These are phyloP conservation scores for Ophiognomonia clavigignenti-juglandacearum DNA, from an alignment of 2,329 filamentous ascomycete species.

Conservation along the genomic window DNA sequence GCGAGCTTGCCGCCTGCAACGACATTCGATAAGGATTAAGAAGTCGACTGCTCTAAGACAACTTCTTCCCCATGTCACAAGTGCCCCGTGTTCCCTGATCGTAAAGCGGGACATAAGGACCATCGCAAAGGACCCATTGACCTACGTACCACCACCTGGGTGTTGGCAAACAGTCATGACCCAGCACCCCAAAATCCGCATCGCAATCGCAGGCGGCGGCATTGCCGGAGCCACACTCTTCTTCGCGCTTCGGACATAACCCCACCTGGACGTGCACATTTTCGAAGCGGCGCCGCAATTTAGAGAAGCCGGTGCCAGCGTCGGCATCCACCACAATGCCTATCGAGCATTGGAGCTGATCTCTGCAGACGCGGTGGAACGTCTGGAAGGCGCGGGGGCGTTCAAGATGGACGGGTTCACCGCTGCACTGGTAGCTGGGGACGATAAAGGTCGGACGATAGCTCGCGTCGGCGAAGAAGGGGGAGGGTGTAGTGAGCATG, in stretches of 20 bases:
- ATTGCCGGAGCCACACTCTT: conserved; percentile 13
- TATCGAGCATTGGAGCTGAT: conserved; percentile 20
- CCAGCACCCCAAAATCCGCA: neutral
- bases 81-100: no score
- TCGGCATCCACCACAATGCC: conserved; percentile 20
- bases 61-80: no score
- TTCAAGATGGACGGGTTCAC: neutral
- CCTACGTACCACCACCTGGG: no score
- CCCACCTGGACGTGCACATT: conserved; percentile 19
- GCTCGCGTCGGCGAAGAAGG: neutral
- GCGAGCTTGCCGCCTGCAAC: no score
- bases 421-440: neutral
- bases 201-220: conserved; percentile 13
- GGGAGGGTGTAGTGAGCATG: no score
- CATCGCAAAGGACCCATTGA: no score
- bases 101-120: no score
- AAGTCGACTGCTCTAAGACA: no score
- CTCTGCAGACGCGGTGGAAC: conserved; percentile 4
- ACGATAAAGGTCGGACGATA: neutral
- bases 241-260: conserved; percentile 15
- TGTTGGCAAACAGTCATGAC: no score
- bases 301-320: conserved; percentile 18
- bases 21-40: no score
- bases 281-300: conserved; percentile 19
- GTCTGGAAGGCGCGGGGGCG: conserved; percentile 18